phyloP scores from a whole-genome alignment of 352 stramenopile genomes.

The Phytophthora syringae region DNA sequence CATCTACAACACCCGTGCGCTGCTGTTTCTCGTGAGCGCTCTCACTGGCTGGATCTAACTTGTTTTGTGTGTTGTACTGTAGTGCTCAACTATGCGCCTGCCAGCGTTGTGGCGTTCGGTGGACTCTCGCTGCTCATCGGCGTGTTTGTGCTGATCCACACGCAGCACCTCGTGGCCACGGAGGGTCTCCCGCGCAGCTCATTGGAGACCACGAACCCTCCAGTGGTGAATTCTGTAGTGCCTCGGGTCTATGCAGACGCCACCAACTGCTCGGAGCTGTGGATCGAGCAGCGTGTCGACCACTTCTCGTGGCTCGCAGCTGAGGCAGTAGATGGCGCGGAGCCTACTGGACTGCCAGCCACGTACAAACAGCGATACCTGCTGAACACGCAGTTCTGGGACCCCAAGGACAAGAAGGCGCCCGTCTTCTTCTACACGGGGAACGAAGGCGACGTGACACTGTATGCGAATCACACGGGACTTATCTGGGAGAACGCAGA shows the following conservation, averaged over 20 bases:
- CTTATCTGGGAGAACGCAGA: conserved; percentile 95
- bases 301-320: conserved; percentile 83
- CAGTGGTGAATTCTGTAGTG: neutral
- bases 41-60: neutral
- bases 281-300: conserved; percentile 89
- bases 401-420: conserved; percentile 62
- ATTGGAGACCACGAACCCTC: conserved; percentile 24
- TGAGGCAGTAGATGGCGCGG: conserved; percentile 25
- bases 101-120: conserved; percentile 60
- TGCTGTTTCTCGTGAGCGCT: neutral
- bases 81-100: conserved; percentile 45
- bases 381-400: conserved; percentile 88
- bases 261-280: conserved; percentile 85
- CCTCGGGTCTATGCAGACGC: conserved; percentile 46
- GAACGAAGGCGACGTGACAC: conserved; percentile 94
- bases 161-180: conserved; percentile 58
- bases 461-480: conserved; percentile 95
- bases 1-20: conserved; percentile 42
- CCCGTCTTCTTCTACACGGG: conserved; percentile 95
- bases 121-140: conserved; percentile 56
- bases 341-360: conserved; percentile 34
- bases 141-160: conserved; percentile 77
- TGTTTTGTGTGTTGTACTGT: neutral
- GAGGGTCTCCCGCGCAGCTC: conserved; percentile 49
- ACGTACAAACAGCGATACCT: conserved; percentile 92